Evolutionary conservation across 2,329 filamentous ascomycete genomes (phyloP).

Genomic region (Endoconidiophora laricicola): DNA sequence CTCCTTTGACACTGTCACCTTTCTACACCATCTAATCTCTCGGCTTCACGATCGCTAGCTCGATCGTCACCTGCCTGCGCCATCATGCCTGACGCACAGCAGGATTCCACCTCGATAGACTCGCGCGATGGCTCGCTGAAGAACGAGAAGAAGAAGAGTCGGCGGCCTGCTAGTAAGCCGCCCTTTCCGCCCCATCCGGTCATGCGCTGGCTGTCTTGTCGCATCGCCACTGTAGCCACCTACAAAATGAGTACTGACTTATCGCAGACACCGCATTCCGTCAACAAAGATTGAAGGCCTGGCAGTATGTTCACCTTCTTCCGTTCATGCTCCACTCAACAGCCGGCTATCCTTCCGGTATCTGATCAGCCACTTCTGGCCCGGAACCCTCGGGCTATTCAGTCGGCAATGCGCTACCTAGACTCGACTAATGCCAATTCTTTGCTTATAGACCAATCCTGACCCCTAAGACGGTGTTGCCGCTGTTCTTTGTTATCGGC

Average conservation of each 20-base stretch:
- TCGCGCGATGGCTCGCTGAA: constrained; percentile 37
- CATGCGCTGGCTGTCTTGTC: not conserved
- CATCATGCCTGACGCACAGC: constrained; percentile 28
- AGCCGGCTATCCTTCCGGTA: not conserved
- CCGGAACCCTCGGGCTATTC: not conserved
- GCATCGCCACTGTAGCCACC: not conserved
- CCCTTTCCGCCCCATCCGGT: constrained; percentile 15
- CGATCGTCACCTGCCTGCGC: constrained; percentile 5
- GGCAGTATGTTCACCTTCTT: constrained; percentile 57
- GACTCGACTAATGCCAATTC: not conserved
- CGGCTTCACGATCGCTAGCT: not conserved
- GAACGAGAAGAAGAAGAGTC: constrained; percentile 72
- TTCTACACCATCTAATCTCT: not conserved
- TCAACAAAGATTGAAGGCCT: constrained; percentile 93
- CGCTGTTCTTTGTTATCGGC: constrained; percentile 79
- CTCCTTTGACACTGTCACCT: not conserved
- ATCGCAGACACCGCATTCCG: constrained; percentile 77
- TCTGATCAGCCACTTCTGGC: not conserved
- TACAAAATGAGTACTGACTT: constrained; percentile 4
- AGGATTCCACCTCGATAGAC: constrained; percentile 31
- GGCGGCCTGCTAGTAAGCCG: constrained; percentile 69
- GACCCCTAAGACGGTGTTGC: constrained; percentile 83
- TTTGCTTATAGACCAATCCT: constrained; percentile 58
- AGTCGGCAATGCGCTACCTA: not conserved
- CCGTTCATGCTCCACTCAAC: constrained; percentile 48